These are phyloP conservation scores for thale cress (Arabidopsis thaliana) DNA, from an alignment of 345 rosid genomes.

Conservation along the genomic window DNA sequence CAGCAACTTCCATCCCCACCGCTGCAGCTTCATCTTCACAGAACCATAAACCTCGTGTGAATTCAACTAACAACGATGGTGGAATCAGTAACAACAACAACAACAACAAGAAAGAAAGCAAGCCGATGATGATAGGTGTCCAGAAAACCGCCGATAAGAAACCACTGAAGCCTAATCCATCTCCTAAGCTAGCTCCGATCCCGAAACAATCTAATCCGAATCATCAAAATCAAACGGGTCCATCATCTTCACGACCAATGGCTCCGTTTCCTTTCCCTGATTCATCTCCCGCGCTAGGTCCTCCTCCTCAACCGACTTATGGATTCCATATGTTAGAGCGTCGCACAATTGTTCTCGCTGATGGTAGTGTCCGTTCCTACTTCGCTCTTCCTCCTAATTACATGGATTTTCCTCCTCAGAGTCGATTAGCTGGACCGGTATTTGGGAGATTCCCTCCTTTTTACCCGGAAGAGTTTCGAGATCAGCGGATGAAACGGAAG, in stretches of 20 bases:
- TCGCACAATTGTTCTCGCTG: constrained; percentile 75
- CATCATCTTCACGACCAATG: constrained; percentile 43
- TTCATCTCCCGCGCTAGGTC: constrained; percentile 56
- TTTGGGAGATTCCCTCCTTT: constrained; percentile 47
- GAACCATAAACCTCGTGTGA: constrained; percentile 74
- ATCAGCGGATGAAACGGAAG: constrained; percentile 67
- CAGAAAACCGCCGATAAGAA: constrained; percentile 46
- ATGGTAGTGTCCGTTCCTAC: constrained; percentile 94
- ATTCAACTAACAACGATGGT: constrained; percentile 42
- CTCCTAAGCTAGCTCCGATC: constrained; percentile 42
- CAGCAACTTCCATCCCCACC: constrained; percentile 45
- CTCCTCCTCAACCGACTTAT: constrained; percentile 81
- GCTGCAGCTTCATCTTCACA: constrained; percentile 42
- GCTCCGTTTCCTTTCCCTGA: constrained; percentile 58
- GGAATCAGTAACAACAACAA: constrained; percentile 37
- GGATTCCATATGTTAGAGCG: constrained; percentile 98
- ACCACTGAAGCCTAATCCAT: constrained; percentile 44
- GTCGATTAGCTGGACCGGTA: constrained; percentile 45
- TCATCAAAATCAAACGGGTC: constrained; percentile 48
- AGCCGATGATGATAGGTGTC: constrained; percentile 31
- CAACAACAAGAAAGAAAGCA: constrained; percentile 23
- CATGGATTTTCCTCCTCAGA: constrained; percentile 61
- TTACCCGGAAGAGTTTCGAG: constrained; percentile 61
- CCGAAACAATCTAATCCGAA: constrained; percentile 49
- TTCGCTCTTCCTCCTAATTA: constrained; percentile 94